Conservation (phyloP, 1,284 basidiomycete species). For the Rhodotorula sp. region DNA sequence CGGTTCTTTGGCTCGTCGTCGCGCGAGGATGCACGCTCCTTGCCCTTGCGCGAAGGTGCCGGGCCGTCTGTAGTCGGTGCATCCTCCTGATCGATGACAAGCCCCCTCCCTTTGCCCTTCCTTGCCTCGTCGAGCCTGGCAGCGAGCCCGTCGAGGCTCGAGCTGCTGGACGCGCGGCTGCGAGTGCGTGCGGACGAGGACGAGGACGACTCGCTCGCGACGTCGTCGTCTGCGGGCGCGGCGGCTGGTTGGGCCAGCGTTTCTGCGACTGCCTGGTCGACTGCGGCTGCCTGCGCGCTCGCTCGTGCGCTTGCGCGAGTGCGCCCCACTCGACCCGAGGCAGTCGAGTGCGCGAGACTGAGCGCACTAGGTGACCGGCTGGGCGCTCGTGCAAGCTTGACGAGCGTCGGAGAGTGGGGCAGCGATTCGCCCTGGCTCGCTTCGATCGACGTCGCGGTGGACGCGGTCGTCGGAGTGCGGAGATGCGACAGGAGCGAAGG, state of each 20-base stretch:
- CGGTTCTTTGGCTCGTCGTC: not conserved
- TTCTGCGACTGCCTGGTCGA: not conserved
- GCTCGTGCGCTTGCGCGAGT: no score
- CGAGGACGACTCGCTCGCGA: not conserved
- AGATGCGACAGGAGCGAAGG: conserved; percentile 7
- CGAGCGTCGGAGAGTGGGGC: not conserved
- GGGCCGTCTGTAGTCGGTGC: not conserved
- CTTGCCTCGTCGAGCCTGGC: conserved; percentile 9
- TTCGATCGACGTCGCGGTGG: not conserved
- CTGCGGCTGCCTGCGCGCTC: no score
- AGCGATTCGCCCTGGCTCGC: not conserved
- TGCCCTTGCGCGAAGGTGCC: not conserved
- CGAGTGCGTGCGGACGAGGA: not conserved
- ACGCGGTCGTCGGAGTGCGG: conserved; percentile 4
- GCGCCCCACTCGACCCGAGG: not conserved
- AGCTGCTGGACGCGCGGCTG: not conserved
- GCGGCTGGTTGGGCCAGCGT: no score
- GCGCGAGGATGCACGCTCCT: not conserved
- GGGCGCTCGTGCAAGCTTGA: not conserved
- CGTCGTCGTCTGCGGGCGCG: not conserved
- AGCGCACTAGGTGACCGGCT: not conserved
- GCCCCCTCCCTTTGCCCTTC: not conserved
- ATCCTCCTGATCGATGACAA: not conserved
- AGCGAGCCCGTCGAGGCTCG: conserved; percentile 24
- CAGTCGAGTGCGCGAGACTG: not conserved